Conservation (phyloP, 1,139 yeast genomes). For the Geotrichum aggregatum region DNA sequence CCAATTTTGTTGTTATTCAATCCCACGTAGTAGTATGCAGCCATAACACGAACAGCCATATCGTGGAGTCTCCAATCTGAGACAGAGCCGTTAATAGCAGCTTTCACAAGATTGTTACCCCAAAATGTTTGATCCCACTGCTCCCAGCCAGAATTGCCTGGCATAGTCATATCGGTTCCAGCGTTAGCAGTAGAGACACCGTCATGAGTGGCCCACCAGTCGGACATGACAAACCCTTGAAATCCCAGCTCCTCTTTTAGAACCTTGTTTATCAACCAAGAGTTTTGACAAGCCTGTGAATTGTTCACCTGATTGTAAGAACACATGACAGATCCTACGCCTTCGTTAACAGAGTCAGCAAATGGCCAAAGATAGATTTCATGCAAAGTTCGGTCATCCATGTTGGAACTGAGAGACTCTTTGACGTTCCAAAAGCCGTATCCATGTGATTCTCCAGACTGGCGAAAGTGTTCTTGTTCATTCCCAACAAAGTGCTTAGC, state of each 20-base stretch:
- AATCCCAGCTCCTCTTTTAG: constrained; percentile 62
- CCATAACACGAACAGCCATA: constrained; percentile 58
- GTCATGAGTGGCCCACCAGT: constrained; percentile 57
- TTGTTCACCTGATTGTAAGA: constrained; percentile 58
- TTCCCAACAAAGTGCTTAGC: constrained; percentile 56
- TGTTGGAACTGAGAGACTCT: constrained; percentile 41
- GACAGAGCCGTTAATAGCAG: constrained; percentile 54
- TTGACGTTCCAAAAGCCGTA: constrained; percentile 38
- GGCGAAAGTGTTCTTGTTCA: constrained; percentile 65
- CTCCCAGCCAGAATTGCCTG: constrained; percentile 46
- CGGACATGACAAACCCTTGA: constrained; percentile 63
- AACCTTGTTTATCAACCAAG: constrained; percentile 52
- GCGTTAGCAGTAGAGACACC: constrained; percentile 57
- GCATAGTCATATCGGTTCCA: constrained; percentile 67
- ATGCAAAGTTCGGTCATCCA: constrained; percentile 61
- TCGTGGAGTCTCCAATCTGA: constrained; percentile 56
- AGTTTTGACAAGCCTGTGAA: constrained; percentile 59
- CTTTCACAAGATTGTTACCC: constrained; percentile 56
- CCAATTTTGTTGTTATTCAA: constrained; percentile 37
- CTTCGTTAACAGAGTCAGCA: constrained; percentile 59
- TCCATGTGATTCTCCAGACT: constrained; percentile 52
- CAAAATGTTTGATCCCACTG: constrained; percentile 49
- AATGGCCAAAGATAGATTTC: constrained; percentile 65
- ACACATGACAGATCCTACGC: constrained; percentile 61
- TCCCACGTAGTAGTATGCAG: constrained; percentile 47